These are phyloP conservation scores for Solanum chmielewskii DNA, from an alignment of 257 asterid genomes.

Conservation along the genomic window DNA sequence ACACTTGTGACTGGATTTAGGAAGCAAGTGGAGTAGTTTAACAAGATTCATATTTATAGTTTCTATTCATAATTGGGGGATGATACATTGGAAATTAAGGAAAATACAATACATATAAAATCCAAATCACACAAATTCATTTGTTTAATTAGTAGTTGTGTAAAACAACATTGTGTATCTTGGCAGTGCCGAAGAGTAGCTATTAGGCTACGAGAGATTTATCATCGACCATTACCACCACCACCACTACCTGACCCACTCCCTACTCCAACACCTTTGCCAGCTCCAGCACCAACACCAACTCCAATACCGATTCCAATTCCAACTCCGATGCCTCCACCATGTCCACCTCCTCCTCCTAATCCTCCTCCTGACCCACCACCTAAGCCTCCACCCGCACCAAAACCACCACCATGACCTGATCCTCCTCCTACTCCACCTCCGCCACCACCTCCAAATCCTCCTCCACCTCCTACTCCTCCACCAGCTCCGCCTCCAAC, in stretches of 20 bases:
- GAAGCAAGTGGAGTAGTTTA: not conserved
- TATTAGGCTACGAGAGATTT: not conserved
- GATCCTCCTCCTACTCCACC: conserved; percentile 13
- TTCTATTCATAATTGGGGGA: not conserved
- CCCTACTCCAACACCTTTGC: conserved; percentile 3
- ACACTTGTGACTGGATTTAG: not conserved
- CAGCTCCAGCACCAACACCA: conserved; percentile 9
- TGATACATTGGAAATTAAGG: not conserved
- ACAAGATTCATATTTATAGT: not conserved
- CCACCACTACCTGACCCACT: not conserved
- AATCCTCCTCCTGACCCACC: conserved; percentile 7
- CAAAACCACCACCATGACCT: conserved; percentile 11
- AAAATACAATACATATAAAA: not conserved
- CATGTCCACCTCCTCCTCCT: conserved; percentile 15
- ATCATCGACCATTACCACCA: not conserved
- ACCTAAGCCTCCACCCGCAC: conserved; percentile 10
- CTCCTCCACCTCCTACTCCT: conserved; percentile 15
- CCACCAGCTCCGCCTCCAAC: conserved; percentile 19
- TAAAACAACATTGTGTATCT: not conserved
- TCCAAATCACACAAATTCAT: not conserved
- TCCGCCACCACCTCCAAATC: conserved; percentile 12
- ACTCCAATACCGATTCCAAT: conserved; percentile 10
- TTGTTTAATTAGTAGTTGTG: not conserved
- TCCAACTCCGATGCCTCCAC: conserved; percentile 13
- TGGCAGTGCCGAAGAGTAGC: not conserved